Percentiles rank a stretch among this genome's conserved stretches.
Conservation (phyloP, 208 protist genomes). For the Trypanosoma grayi region DNA sequence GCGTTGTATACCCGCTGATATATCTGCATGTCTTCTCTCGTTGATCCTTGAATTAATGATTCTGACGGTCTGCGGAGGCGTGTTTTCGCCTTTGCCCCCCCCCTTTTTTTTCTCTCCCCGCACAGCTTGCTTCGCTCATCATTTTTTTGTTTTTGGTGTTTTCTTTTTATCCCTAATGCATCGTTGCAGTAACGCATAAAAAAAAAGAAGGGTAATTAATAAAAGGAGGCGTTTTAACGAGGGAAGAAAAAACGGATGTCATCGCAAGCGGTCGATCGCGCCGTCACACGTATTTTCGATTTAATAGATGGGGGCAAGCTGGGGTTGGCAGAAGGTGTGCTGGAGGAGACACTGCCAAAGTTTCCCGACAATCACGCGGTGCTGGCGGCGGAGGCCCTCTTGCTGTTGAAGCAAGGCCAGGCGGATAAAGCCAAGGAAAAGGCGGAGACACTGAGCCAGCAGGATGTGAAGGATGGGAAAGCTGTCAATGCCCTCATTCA, state of each 20-base stretch:
- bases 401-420: slow-evolving; percentile 42
- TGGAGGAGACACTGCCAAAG: slow-evolving; percentile 60
- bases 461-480: slow-evolving; percentile 48
- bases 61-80: too few relatives aligned
- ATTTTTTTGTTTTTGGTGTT: too few relatives aligned
- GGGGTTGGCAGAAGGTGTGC: slow-evolving; percentile 50
- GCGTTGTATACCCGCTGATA: too few relatives aligned
- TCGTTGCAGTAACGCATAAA: not conserved
- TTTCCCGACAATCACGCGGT: slow-evolving; percentile 58
- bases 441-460: slow-evolving; percentile 40
- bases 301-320: slow-evolving; percentile 58
- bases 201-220: not conserved
- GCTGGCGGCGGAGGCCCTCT: slow-evolving; percentile 50
- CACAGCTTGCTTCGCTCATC: too few relatives aligned
- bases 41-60: too few relatives aligned
- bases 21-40: too few relatives aligned
- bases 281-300: slow-evolving; percentile 55
- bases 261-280: slow-evolving; percentile 34
- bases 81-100: too few relatives aligned
- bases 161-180: too few relatives aligned
- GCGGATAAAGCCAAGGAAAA: slow-evolving; percentile 36
- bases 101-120: too few relatives aligned
- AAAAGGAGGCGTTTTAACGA: not conserved
- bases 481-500: slow-evolving; percentile 64
- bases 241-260: slow-evolving; percentile 4